Conservation (phyloP, 148 eudicot species). For the Chenopodium album region DNA sequence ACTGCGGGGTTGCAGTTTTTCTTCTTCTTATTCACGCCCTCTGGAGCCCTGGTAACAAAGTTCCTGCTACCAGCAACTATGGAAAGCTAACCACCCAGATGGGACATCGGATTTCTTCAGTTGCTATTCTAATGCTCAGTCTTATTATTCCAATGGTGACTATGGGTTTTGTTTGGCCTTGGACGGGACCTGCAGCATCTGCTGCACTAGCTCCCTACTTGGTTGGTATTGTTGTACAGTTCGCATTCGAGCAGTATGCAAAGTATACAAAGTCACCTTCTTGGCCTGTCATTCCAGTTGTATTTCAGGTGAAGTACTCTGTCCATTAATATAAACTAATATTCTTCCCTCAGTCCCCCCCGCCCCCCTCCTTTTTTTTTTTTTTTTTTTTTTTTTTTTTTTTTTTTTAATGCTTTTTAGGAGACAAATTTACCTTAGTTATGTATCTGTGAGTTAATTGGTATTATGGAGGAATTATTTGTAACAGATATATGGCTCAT, state of each 20-base stretch:
- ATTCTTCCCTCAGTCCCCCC: not conserved
- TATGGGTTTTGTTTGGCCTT: conserved; percentile 99
- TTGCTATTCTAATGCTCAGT: conserved; percentile 80
- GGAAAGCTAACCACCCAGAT: conserved; percentile 42
- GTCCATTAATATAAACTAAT: not conserved
- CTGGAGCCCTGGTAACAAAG: conserved; percentile 46
- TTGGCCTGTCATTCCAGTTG: conserved; percentile 79
- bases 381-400: no score
- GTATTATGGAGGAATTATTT: not conserved
- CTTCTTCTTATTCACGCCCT: conserved; percentile 66
- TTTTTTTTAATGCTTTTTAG: no score
- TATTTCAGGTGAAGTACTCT: conserved; percentile 60
- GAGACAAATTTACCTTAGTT: not conserved
- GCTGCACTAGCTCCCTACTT: conserved; percentile 99
- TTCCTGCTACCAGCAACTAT: conserved; percentile 31
- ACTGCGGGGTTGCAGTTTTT: conserved; percentile 80
- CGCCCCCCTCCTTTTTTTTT: no score
- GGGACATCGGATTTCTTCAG: conserved; percentile 75
- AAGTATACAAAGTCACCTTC: conserved; percentile 73
- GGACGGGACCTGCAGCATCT: conserved; percentile 99
- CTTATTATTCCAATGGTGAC: conserved; percentile 89
- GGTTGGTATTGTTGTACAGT: conserved; percentile 95
- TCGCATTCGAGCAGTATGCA: conserved; percentile 94
- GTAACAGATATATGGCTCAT: not conserved
- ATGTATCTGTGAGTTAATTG: not conserved